A percentile compares a stretch with the other conserved stretches of the same genome.
Conservation (phyloP, 176 grass and related monocot species). For the Zea mays region DNA sequence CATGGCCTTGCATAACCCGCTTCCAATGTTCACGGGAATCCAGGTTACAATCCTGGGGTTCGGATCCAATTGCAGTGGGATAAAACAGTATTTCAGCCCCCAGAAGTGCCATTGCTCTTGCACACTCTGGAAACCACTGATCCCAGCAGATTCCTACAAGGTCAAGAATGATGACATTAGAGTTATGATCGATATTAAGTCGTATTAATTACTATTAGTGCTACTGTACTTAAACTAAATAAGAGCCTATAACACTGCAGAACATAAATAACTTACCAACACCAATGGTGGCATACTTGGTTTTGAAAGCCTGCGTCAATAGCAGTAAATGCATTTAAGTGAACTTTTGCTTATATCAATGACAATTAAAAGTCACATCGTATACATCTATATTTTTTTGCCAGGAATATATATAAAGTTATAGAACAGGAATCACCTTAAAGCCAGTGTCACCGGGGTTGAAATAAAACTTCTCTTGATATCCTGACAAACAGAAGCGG, state of each 20-base stretch:
- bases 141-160: conserved; percentile 88
- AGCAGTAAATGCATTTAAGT: not conserved
- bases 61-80: conserved; percentile 91
- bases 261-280: conserved; percentile 68
- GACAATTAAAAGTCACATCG: not conserved
- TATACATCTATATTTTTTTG: conserved; percentile 1
- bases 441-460: conserved; percentile 92
- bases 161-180: not conserved
- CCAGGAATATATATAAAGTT: conserved; percentile 6
- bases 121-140: conserved; percentile 94
- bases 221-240: not conserved
- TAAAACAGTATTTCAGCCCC: conserved; percentile 82
- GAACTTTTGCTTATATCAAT: conserved; percentile 7
- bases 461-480: conserved; percentile 98
- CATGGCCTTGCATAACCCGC: conserved; percentile 96
- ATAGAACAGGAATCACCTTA: conserved; percentile 52
- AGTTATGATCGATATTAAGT: not conserved
- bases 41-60: conserved; percentile 76
- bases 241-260: not conserved
- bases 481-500: conserved; percentile 52
- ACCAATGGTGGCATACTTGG: conserved; percentile 87
- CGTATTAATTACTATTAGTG: not conserved
- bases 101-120: conserved; percentile 84
- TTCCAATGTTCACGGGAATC: conserved; percentile 90
- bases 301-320: conserved; percentile 69